Base-by-base conservation (phyloP, 768 basidiomycete species). In the Phanerodontia chrysosporium region DNA sequence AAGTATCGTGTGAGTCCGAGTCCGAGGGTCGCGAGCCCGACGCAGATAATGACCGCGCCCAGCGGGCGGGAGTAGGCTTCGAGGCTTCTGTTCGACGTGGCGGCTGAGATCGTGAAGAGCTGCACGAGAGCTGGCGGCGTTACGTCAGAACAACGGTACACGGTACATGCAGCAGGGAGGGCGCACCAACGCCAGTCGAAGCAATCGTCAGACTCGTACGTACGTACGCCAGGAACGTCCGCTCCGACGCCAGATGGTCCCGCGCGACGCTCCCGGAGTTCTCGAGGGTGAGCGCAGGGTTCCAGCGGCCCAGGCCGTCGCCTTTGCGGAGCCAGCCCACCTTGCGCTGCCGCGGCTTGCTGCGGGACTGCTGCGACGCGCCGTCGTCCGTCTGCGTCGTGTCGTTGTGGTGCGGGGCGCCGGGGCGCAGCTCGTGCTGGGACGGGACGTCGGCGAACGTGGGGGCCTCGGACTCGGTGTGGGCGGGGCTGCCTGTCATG, bases 221-320 rank as follows among this genome's bases (percentile, higher is more conserved):
- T 21, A 82, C 71, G 67, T 82, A 83, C 13, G 81, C 80, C 2
- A 82, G 70, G 60, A 79, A 82, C 4, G 80, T 82, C 28, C 80
- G 70, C 61, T 83, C 82, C 9, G 73, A 73, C 1, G 81, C 78
- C 3, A 83, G 73, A 59, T 83, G 81, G 65, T 82, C 81, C 24
- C 82, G 71, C 28, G 81, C 81, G 52, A 80, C 79, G 56, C 72
- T 76, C 12, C 79, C 79, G 27, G 74, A 69, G 62, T 82, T 83
- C 67, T 79, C 73, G 9, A 83, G 69, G 21, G 64, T 65, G 46
- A 77, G 67, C 30, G 68, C 49, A 9, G 67, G 62, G 48, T 62
- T 61, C 46, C 62, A 60, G 13, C 48, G 39, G 42, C 51, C 46
- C 54, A 65, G 42, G 22, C 25, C 48, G 24, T 22, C 22, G 32